Conservation (phyloP, 2,329 filamentous ascomycete species). For the Fusarium fracticaudum region DNA sequence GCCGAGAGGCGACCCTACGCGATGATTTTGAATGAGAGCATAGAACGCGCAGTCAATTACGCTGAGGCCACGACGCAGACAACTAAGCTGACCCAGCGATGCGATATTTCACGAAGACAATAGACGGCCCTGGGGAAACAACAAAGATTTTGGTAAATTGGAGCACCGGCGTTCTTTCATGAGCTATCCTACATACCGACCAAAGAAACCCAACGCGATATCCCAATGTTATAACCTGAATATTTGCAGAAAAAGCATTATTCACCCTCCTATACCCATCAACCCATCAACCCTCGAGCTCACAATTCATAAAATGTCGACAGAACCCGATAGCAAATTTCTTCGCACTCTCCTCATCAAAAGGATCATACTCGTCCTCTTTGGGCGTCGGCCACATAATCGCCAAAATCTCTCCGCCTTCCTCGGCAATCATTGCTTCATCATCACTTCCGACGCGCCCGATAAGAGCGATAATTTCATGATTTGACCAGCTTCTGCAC, state of each 20-base stretch:
- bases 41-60: neutral
- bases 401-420: constrained; percentile 21
- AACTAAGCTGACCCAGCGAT: neutral
- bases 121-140: neutral
- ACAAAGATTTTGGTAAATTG: too few relatives aligned
- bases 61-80: too few relatives aligned
- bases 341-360: neutral
- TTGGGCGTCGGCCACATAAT: constrained; percentile 6
- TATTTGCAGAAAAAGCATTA: neutral
- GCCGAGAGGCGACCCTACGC: neutral
- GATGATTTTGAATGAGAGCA: neutral
- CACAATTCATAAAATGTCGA: neutral
- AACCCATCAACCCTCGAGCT: neutral
- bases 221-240: neutral
- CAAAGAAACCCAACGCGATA: neutral
- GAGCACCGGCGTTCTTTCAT: neutral
- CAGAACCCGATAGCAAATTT: constrained; percentile 3
- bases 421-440: neutral
- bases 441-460: neutral
- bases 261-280: neutral
- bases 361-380: neutral
- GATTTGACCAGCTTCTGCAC: constrained; percentile 20
- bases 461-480: constrained; percentile 3
- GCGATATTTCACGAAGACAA: neutral
- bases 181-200: neutral